Evolutionary conservation across 257 asterid species (phyloP), one percentile per base, ranked within the genome.

Genomic region (Cordia subcordata): DNA sequence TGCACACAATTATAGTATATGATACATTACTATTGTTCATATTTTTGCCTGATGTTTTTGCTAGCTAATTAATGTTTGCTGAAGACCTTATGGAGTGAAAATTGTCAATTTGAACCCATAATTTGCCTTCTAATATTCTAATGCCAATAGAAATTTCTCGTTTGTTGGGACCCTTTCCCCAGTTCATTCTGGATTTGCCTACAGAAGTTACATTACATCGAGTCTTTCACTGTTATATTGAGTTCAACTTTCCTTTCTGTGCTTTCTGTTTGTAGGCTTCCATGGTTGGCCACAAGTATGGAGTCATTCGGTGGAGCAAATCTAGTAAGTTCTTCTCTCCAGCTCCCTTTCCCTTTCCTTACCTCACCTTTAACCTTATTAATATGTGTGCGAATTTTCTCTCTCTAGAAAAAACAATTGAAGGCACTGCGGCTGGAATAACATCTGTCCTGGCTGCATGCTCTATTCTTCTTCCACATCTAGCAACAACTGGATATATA

Each of bases 401-500:
- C 56, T 66, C 56, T 44, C 60, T 67, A 93, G 99, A 89, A 81
- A 89, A 93, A 80, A 93, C 96, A 69, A 74, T 93, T 64, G 99
- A 93, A 81, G 99, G 99, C 68, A 93, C 97, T 33, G 97, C 94
- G 51, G 97, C 99, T 63, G 96, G 99, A 70, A 93, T 93, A 56
- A 85, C 96, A n/a, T 81, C 96, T 65, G 96, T 89, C 72, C 81
- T 93, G 72, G 91, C 82, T 54, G 85, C 96, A 50, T 93, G 99
- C 79, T 83, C 79, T 63, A 65, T 72, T 61, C 83, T 93, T 42
- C 97, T 88, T 77, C 99, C 96, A 44, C 87, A 88, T 72, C 70
- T 89, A 52, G 95, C 96, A 0, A 78, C 95, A 65, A 68, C 94
- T 17, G 96, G 88, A 55, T 81, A 83, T 74, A 84, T 88, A 61